phyloP scores from a whole-genome alignment of 2,329 filamentous ascomycete genomes.

The Cladophialophora immunda region DNA sequence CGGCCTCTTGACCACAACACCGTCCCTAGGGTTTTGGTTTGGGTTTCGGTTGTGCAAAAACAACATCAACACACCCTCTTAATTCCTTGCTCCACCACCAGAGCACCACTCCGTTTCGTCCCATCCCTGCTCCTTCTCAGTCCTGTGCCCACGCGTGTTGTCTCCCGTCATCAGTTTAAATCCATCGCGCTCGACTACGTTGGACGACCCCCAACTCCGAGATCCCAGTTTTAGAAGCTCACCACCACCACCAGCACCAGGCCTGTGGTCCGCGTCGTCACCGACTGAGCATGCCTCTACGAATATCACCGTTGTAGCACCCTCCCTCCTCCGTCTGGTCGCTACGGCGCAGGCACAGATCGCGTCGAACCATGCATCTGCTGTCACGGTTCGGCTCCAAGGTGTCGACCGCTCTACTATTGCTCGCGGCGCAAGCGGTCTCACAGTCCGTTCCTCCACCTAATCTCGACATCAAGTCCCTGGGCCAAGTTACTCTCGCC shows the following conservation, averaged over 20 bases:
- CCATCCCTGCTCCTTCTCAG: conserved; percentile 29
- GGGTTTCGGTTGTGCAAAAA: conserved; percentile 15
- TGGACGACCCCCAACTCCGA: conserved; percentile 23
- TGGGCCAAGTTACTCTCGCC: conserved; percentile 84
- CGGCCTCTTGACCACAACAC: background rate
- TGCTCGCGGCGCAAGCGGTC: conserved; percentile 30
- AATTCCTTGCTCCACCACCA: conserved; percentile 12
- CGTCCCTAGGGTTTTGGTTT: background rate
- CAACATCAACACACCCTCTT: conserved; percentile 22
- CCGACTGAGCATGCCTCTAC: conserved; percentile 36
- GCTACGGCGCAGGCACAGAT: conserved; percentile 37
- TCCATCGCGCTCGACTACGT: conserved; percentile 13
- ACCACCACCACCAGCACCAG: conserved; percentile 2
- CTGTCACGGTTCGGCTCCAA: conserved; percentile 34
- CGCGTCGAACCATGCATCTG: conserved; percentile 35
- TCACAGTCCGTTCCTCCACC: conserved; percentile 65
- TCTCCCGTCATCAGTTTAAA: conserved; percentile 27
- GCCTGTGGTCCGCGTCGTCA: conserved; percentile 14
- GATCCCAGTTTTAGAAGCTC: conserved; percentile 30
- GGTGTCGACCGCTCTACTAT: conserved; percentile 31
- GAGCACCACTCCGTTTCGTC: conserved; percentile 29
- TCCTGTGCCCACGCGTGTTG: conserved; percentile 19
- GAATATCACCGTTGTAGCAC: conserved; percentile 31
- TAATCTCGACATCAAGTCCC: conserved; percentile 77
- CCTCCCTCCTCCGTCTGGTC: conserved; percentile 26